These are phyloP conservation scores for Xylariaceae sp. DNA, from an alignment of 2,329 filamentous ascomycete species.

Conservation along the genomic window DNA sequence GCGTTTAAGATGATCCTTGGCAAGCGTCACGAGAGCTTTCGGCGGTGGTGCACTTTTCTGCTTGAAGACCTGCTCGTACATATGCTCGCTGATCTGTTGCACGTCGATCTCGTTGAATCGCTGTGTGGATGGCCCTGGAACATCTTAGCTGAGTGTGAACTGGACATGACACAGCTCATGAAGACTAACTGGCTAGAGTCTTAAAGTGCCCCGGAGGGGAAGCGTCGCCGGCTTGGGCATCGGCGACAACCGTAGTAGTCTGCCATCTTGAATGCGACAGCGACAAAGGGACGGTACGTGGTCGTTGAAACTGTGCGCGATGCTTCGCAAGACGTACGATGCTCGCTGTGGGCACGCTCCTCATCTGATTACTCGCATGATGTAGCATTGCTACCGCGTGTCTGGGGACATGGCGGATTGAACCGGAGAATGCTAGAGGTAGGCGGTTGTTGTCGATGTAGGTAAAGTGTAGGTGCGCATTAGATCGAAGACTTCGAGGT, in stretches of 20 bases:
- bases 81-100: constrained; percentile 80
- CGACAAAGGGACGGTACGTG: constrained; percentile 31
- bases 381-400: constrained; percentile 37
- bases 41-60: constrained; percentile 52
- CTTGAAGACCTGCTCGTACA: constrained; percentile 80
- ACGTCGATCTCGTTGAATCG: constrained; percentile 91
- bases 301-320: constrained; percentile 37
- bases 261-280: constrained; percentile 41
- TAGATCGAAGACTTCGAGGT: not conserved
- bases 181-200: constrained; percentile 40
- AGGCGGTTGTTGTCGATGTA: too few relatives aligned
- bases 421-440: not conserved
- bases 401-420: constrained; percentile 23
- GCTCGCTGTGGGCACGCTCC: constrained; percentile 40
- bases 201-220: constrained; percentile 14
- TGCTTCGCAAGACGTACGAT: constrained; percentile 50
- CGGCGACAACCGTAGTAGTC: constrained; percentile 28
- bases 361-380: constrained; percentile 36
- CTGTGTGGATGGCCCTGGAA: constrained; percentile 48
- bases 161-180: not conserved
- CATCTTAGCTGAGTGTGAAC: constrained; percentile 17
- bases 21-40: constrained; percentile 69
- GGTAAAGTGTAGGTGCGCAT: too few relatives aligned
- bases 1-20: constrained; percentile 72
- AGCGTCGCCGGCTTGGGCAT: constrained; percentile 15